Evolutionary conservation across 257 asterid genomes (phyloP), one percentile per base, ranked within the genome.

Genomic region (Misopates orontium): DNA sequence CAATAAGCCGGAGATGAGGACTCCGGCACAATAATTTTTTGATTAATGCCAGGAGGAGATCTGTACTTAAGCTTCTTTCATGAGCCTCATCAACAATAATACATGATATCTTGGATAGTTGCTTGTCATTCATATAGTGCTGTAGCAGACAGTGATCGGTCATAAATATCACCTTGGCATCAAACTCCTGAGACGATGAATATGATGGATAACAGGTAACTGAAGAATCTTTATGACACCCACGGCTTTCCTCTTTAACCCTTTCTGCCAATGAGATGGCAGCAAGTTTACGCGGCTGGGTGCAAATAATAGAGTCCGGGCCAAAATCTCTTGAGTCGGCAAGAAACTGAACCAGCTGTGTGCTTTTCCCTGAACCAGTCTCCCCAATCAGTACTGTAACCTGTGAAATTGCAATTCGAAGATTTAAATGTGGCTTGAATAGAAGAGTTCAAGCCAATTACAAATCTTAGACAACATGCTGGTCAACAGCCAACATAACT

Each of bases 321-420:
- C 83, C 87, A 67, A 79, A 79, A 17, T 80, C 61, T 47, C 92
- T 89, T 42, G 97, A 83, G 73, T 93, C 99, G 48, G 89, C 84
- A 60, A 93, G 92, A 85, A 73, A 93, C 84, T 93, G 99, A 65
- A 90, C 95, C 80, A 93, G 59, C 65, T 90, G 99, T 11, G 99
- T 93, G 77, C 99, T 93, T 86, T 93, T 93, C 47, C 99, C 99
- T 0, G 99, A 93, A 66, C 99, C 99, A 8, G 99, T 93, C 86
- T 87, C 97, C 59, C 99, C 99, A 7, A 79, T 77, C 71, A 93
- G 83, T 53, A 93, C 82, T 13, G 87, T 83, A 39, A 93, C 76
- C 99, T 93, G 84, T 16, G 63, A 58, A 54, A 41, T 67, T 62
- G 36, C 66, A 75, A 66, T 9, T 16, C 22, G 60, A 45, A 64